Base-by-base conservation (phyloP, 148 eudicot species). In the Oxyria digyna region DNA sequence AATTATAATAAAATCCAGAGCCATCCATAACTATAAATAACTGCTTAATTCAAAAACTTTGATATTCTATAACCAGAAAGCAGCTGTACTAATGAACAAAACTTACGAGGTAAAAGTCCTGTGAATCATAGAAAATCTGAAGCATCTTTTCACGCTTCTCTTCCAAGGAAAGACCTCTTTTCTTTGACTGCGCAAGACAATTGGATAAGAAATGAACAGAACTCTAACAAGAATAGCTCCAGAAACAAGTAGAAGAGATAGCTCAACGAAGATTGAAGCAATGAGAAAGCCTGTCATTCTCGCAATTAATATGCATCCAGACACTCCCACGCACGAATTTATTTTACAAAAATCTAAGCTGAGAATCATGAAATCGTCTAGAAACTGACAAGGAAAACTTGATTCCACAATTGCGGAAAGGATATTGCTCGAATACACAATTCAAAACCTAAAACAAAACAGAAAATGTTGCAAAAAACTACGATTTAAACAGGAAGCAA, bases 81-180 rank as follows among this genome's bases (percentile, higher is more conserved):
- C 48, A 43, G n/a, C 18, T 43, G 49, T 17, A 43, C 20, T 43
- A 24, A 24, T 24, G 62, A 54, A 54, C 31, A 11, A 1, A 27
- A 81, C 98, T 89, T 79, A 93, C 98, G 65, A 93, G 97, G 84
- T 72, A 93, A 83, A 93, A 93, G 70, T 88, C 92, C 74, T 93
- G 98, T 13, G 95, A 93, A 8, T 93, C 97, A 32, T 89, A 93
- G 70, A 93, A 93, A 38, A 93, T 90, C 73, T 93, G 98, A 57
- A 93, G 92, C 82, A 93, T 86, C 83, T 81, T 93, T 82, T 93
- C 98, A 20, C 96, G 96, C 81, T 93, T 93, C 81, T 93, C 98
- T 55, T 93, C 98, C 71, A 93, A 75, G 18, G 98, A 93, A 70
- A 93, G 95, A 2, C 98, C 98, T 84, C 98, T 79, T 80, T 93